Base-by-base conservation (phyloP, 208 protist genomes). In the Leishmania turanica region DNA sequence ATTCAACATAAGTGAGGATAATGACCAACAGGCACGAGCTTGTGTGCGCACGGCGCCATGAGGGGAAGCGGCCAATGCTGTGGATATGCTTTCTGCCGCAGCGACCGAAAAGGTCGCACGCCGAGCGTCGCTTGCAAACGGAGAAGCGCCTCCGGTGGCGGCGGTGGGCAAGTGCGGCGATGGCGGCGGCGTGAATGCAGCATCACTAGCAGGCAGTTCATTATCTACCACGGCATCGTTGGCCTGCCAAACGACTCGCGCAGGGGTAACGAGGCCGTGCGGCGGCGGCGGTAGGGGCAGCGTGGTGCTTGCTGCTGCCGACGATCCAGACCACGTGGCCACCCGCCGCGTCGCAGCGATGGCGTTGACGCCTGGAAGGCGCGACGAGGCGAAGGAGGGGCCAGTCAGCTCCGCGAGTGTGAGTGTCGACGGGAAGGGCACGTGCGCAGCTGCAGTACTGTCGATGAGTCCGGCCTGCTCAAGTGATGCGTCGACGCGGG, bases 201-300 rank as follows among this genome's bases (percentile, higher is more conserved):
- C 37, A 54, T 31, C 45, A 73, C 24, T 13, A 21, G 8, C 27
- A 73, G 27, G 40, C 45, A 53, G 40, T 0, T 51, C 8, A 24
- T 11, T 2, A 34, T 13, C 69, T 73, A 31, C 2, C 24, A 34
- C 3, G 11, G n/a, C 27, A 54, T 53, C 42, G 40, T 37, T 40
- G 13, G 69, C 69, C 69, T 51, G 42, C 69, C 69, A 73, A 73
- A 73, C 42, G 24, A 73, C 69, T 54, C 54, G 69, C 27, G 69
- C 69, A 47, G 42, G 42, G 17, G 27, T 73, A 45, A 73, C 69
- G 45, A 53, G 27, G 45, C 27, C 24, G 45, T 54, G 21, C 13
- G 45, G 45, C 19, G 45, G 69, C 9, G 66, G 31, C 31, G n/a
- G n/a, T 40, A 8, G 69, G 34, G 69, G n/a, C 40, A 42, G 19